Conservation (phyloP, 225 moss, liverwort and hornwort genomes). For the Polytrichum formosum region DNA sequence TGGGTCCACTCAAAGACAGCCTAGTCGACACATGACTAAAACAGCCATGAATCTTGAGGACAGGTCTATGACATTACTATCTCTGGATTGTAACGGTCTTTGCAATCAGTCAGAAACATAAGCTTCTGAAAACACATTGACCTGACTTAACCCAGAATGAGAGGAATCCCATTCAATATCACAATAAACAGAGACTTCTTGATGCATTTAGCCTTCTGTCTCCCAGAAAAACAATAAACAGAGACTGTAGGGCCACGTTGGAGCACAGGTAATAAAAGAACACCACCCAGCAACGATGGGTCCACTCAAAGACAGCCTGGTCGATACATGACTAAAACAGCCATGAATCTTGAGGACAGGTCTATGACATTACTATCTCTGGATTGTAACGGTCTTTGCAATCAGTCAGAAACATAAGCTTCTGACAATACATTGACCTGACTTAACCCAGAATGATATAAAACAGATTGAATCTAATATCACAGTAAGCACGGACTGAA, state of each 20-base stretch:
- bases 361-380: conserved; percentile 1
- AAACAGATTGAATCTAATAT: too few species aligned
- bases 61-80: conserved; percentile 2
- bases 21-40: conserved; percentile 5
- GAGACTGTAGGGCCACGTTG: background rate
- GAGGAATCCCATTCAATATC: too few species aligned
- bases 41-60: background rate
- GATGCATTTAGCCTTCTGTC: too few species aligned
- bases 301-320: conserved; percentile 9
- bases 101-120: background rate
- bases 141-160: conserved; percentile 9
- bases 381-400: conserved; percentile 10
- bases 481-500: too few species aligned
- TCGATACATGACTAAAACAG: conserved; percentile 5
- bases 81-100: conserved; percentile 10
- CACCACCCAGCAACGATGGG: conserved; percentile 14
- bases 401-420: background rate
- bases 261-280: conserved; percentile 9
- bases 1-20: conserved; percentile 11
- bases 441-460: background rate
- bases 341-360: background rate
- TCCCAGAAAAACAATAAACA: too few species aligned
- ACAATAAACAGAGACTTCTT: background rate
- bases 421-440: conserved; percentile 7
- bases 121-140: conserved; percentile 3